phyloP scores from a whole-genome alignment of 1,284 basidiomycete genomes.

The Hymenochaete sp. region DNA sequence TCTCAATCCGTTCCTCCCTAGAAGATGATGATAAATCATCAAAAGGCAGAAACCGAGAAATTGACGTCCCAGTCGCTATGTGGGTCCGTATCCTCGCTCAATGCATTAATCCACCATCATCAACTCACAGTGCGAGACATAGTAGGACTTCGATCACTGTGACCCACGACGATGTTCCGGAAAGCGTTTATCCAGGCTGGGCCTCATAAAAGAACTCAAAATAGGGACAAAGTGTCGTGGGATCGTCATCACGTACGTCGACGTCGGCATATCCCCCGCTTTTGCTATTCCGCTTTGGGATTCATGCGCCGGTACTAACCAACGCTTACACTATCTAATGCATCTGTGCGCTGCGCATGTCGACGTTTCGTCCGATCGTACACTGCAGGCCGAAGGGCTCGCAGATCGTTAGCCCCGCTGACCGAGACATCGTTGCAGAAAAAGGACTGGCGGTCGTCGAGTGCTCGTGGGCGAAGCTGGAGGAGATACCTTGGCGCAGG shows the following conservation, averaged over 20 bases:
- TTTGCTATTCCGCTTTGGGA: too few relatives aligned
- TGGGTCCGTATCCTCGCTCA: conserved; percentile 51
- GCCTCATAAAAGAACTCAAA: conserved; percentile 76
- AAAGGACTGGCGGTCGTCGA: conserved; percentile 91
- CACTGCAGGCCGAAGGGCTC: conserved; percentile 76
- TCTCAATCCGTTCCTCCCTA: conserved; percentile 24
- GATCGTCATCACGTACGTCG: conserved; percentile 81
- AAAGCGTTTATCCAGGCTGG: conserved; percentile 84
- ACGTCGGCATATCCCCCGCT: background rate
- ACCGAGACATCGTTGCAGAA: conserved; percentile 71
- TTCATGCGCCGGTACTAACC: too few relatives aligned
- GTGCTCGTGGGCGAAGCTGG: conserved; percentile 93
- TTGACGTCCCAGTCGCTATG: conserved; percentile 76
- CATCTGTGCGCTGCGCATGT: too few relatives aligned
- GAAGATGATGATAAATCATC: conserved; percentile 30
- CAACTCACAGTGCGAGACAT: background rate
- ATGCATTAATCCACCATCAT: background rate
- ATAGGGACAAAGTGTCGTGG: conserved; percentile 87
- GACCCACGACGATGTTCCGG: conserved; percentile 93
- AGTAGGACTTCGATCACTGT: conserved; percentile 92
- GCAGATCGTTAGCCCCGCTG: conserved; percentile 74
- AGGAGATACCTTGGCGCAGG: conserved; percentile 91
- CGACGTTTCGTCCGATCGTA: too few relatives aligned
- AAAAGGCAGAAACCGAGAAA: conserved; percentile 29
- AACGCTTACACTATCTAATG: too few relatives aligned